Percentiles rank a stretch among this genome's conserved stretches.
These are phyloP conservation scores for Yamadazyma diddensiae DNA, from an alignment of 1,139 yeast genomes.

Conservation along the genomic window DNA sequence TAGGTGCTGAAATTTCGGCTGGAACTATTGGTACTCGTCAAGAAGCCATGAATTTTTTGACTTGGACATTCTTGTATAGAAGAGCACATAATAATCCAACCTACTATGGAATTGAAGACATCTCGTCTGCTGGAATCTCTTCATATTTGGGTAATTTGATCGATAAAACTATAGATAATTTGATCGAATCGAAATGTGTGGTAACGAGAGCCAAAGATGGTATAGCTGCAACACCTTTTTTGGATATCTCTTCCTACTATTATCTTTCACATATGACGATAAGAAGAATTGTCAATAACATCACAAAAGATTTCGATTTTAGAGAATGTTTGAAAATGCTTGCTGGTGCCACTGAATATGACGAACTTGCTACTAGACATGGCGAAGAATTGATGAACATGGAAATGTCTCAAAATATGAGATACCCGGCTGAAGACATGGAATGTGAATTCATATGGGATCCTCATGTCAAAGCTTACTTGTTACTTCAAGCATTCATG, in stretches of 20 bases:
- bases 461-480: slow-evolving; percentile 89
- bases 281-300: slow-evolving; percentile 57
- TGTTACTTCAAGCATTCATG: slow-evolving; percentile 85
- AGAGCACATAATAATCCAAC: slow-evolving; percentile 96
- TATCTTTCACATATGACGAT: slow-evolving; percentile 91
- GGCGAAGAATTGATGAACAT: slow-evolving; percentile 91
- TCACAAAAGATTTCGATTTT: slow-evolving; percentile 52
- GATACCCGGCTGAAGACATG: slow-evolving; percentile 71
- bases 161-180: slow-evolving; percentile 65
- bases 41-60: slow-evolving; percentile 87
- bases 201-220: slow-evolving; percentile 46
- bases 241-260: slow-evolving; percentile 85
- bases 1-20: slow-evolving; percentile 93
- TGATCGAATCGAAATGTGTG: slow-evolving; percentile 74
- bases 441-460: slow-evolving; percentile 79
- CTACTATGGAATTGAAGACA: slow-evolving; percentile 83
- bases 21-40: slow-evolving; percentile 82
- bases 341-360: slow-evolving; percentile 83
- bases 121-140: slow-evolving; percentile 63
- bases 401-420: slow-evolving; percentile 80
- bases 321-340: slow-evolving; percentile 70
- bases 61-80: slow-evolving; percentile 93
- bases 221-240: slow-evolving; percentile 71
- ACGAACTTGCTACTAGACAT: slow-evolving; percentile 90
- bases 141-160: slow-evolving; percentile 69